Percentiles rank a stretch among this genome's conserved stretches.
Conservation (phyloP, 306 rosid species). For the Coriaria nepalensis region DNA sequence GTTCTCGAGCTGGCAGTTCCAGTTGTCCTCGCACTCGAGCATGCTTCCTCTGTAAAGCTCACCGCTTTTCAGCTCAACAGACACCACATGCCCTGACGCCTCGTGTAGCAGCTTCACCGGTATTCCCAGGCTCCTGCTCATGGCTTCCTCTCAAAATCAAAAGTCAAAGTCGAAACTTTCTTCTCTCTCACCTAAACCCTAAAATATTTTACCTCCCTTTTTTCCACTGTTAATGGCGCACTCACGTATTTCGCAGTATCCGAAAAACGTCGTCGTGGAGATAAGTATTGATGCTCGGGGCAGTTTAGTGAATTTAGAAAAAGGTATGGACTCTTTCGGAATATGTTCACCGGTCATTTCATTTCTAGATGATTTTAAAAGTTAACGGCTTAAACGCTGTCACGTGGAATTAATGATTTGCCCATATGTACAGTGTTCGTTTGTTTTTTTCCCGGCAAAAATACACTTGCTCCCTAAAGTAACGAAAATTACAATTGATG, state of each 20-base stretch:
- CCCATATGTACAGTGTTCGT: too few relatives aligned
- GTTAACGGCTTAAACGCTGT: constrained; percentile 12
- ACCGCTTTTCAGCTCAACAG: constrained; percentile 96
- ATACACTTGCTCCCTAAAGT: too few relatives aligned
- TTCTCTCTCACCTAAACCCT: constrained; percentile 6
- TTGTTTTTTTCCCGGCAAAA: too few relatives aligned
- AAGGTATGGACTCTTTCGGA: too few relatives aligned
- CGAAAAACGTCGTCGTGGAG: too few relatives aligned
- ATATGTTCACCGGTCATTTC: too few relatives aligned
- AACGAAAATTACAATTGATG: too few relatives aligned
- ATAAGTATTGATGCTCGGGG: too few relatives aligned
- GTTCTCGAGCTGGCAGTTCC: constrained; percentile 98
- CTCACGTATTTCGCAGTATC: too few relatives aligned
- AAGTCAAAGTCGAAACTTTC: not conserved
- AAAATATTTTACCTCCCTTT: not conserved
- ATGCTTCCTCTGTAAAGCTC: constrained; percentile 95
- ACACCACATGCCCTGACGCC: constrained; percentile 86
- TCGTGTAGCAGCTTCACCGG: constrained; percentile 99
- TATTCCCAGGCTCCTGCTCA: constrained; percentile 96
- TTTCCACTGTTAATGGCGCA: too few relatives aligned
- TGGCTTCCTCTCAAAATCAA: constrained; percentile 16
- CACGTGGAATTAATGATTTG: constrained; percentile 23
- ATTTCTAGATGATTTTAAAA: not conserved
- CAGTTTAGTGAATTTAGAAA: too few relatives aligned
- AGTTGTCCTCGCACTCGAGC: constrained; percentile 96